Evolutionary conservation across 2,329 filamentous ascomycete species (phyloP), one percentile per base, ranked within the genome.

Genomic region (Phialophora tarda): DNA sequence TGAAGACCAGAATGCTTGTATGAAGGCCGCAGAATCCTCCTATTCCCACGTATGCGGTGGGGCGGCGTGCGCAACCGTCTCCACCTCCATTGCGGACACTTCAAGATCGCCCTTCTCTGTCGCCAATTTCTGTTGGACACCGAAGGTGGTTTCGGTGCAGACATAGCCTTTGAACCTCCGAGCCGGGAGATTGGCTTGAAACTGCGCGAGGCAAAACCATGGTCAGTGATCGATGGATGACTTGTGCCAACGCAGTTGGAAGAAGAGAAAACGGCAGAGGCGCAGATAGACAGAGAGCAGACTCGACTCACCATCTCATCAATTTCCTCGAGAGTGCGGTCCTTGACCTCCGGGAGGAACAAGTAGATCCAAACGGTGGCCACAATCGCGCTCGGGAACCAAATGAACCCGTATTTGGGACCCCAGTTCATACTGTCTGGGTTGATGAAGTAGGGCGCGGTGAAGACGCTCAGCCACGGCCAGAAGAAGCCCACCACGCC

Each of bases 381-480:
- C 2, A 66, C 26, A 14, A 67, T 28, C 23, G 58, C 63, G 47
- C 44, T 54, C 8, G 23, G 44, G 48, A 59, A 55, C 70, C 73
- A 74, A 2, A 75, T 74, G 50, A 54, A 62, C 8, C 41, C 28
- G 8, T 59, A 44, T 28, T 51, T 53, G 28, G 56, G 51, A 21
- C 50, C 85, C 85, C 84, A 87, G 70, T 83, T 82, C 34, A 87
- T 74, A 1, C 80, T 74, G 10, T 75, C 72, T 0, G 83, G 82
- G 66, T 86, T 86, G 74, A 87, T 86, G 70, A 87, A 87, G 71
- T 86, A 86, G 0, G 84, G 85, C 1, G 84, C 83, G 0, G 84
- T 86, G 69, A 86, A 87, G 0, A 82, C 84, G 0, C 83, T 82
- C 3, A 84, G 76, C 84, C 84, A 86, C 71, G 84, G 84, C 3